Evolutionary conservation across 352 stramenopile species (phyloP), one percentile per base, ranked within the genome.

Genomic region (Phytopythium litorale): DNA sequence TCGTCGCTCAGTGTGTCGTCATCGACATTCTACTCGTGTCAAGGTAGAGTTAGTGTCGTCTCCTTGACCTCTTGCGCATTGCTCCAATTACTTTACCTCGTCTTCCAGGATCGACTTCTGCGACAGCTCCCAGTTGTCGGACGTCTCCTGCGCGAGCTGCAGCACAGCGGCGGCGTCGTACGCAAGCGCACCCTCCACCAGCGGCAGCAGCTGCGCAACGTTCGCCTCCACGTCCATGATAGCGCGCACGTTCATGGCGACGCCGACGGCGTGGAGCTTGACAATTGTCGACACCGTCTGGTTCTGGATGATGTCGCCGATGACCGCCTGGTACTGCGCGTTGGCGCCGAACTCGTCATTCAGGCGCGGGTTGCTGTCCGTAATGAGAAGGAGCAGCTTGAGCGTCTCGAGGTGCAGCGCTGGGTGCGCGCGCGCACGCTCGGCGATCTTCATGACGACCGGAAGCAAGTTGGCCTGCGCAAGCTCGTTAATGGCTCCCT

Each of bases 361-460:
- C 49, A 93, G 66, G 13, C 78, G 80, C n/a, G 77, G 74, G 54
- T 96, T 96, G 54, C 79, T 81, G 49, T 96, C 87, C 21, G 83
- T 89, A 65, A 94, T 84, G 0, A 94, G 72, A 60, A 94, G 69
- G 69, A 96, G 58, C 58, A 94, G 64, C 66, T 91, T 91, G 35
- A 94, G 68, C 58, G 85, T 86, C 78, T 94, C 87, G 8, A 92
- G 30, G 54, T 94, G 87, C 60, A 94, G 63, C 55, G 66, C 68
- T 43, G 53, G 50, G 64, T 91, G 80, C 1, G 67, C 37, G 23
- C 74, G 78, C 13, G 72, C 77, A 56, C 87, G 76, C 25, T 72
- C 79, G 7, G 74, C 84, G 45, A 91, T 78, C 60, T 87, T 73
- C 72, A 96, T 88, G 60, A 92, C 88, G 12, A 81, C 73, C 35